Evolutionary conservation across 192 early-diverging fungal genomes (phyloP), one percentile per base, ranked within the genome.

Genomic region (Backusella mclennaniae): DNA sequence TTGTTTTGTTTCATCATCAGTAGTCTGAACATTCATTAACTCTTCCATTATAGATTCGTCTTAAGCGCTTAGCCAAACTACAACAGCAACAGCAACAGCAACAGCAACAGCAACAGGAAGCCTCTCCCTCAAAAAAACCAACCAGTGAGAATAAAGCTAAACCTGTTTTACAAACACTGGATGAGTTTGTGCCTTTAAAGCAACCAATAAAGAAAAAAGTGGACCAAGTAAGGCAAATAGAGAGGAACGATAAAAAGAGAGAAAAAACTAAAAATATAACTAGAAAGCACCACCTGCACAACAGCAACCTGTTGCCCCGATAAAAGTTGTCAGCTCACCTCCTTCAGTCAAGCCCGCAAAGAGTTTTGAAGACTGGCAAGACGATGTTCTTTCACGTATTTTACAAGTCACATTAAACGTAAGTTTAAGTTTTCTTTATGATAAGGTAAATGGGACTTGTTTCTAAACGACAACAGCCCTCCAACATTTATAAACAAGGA

Each of bases 321-420:
- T 29, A 29, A 63, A 63, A 29, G 56, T 42, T 15, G 46, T 53
- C 41, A 49, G 41, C 9, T n/a, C 36, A 52, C 76, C 17, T 0
- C 21, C 74, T 23, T 52, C 76, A 1, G 75, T 73, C 49, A 77
- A 75, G 33, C 75, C 88, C 9, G 67, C 79, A 35, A 79, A 88
- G 66, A 85, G 84, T 0, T 85, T 91, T 73, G 89, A 89, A 31
- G 89, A 90, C 19, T 98, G 96, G 96, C 93, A 95, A 78, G 92
- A 95, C 80, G 90, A 93, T 44, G 92, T 92, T 6, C 80, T 95
- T 19, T 92, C 92, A 15, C 89, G 86, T 70, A 87, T 98, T 36
- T 86, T 98, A 67, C 82, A 88, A 19, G 91, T 95, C 26, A 94
- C 94, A 12, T 84, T 98, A 35, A 83, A 94, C 82, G 93, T 92